Conservation (phyloP, 495 filamentous ascomycete species). For the Hypoxylon fuscum region DNA sequence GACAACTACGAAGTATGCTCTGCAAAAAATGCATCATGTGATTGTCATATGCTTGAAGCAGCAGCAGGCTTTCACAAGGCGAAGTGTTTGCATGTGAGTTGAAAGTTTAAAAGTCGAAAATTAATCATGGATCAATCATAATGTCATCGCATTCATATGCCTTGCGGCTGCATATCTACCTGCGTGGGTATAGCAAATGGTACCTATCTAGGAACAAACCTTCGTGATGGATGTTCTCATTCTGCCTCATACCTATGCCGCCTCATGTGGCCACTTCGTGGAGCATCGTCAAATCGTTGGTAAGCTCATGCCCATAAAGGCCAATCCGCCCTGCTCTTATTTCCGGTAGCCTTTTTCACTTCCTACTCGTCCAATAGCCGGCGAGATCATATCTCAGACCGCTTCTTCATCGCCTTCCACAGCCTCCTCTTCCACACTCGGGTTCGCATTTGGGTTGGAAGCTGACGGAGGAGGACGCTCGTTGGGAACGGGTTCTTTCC, state of each 20-base stretch:
- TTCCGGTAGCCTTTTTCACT: background rate
- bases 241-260: background rate
- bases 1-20: background rate
- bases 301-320: background rate
- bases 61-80: background rate
- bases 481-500: constrained; percentile 63
- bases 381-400: background rate
- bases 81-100: no score
- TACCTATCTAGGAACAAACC: constrained; percentile 5
- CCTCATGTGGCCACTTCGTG: background rate
- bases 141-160: constrained; percentile 27
- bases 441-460: constrained; percentile 34
- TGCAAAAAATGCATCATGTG: no score
- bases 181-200: constrained; percentile 32
- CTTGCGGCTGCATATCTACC: constrained; percentile 27
- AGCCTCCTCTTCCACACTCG: constrained; percentile 31
- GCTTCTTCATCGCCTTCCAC: constrained; percentile 20
- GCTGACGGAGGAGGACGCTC: constrained; percentile 49
- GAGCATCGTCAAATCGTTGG: background rate
- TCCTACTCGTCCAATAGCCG: background rate
- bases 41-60: no score
- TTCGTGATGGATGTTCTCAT: constrained; percentile 1
- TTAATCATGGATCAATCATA: no score
- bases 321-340: background rate
- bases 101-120: background rate